Evolutionary conservation across 768 basidiomycete genomes (phyloP), one percentile per base, ranked within the genome.

Genomic region (Chalciporus sphaerocephalus): DNA sequence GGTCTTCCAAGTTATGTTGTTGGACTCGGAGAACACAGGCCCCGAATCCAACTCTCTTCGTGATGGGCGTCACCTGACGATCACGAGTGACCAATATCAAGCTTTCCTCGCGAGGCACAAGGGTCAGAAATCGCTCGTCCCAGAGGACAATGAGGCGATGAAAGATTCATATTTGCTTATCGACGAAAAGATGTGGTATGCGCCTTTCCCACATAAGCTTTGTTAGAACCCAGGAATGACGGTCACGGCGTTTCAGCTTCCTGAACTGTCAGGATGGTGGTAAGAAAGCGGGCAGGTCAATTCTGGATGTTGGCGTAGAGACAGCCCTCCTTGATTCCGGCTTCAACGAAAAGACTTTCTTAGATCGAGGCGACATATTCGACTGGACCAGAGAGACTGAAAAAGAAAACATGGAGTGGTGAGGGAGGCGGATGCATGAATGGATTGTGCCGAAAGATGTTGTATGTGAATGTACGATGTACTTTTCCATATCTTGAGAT

Each of bases 91-190:
- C 27, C 62, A 71, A 45, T 68, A 68, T 44, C 34, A 63, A 36
- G 47, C 60, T 5, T 71, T 71, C 44, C 46, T 69, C 16, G 58
- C 56, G 8, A 52, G 66, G 23, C 69, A 69, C 44, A 30, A 33
- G 20, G 27, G 18, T 0, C 61, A 64, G 30, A 12, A 27, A 4
- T 61, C 52, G 24, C 64, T 71, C 15, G 64, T 71, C 15, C 64
- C 63, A 0, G 71, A 72, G 43, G 56, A 61, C 44, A 72, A 72
- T 41, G 56, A 67, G 4, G 47, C 63, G 4, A 71, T 71, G 68
- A 64, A 61, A 41, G 67, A 68, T 40, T 70, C 69, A 1, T 70
- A 70, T 44, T 47, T 72, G 17, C 57, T 59, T 16, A 45, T 70
- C 0, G 69, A 72, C 45, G 69, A 72, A 53, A 39, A 53, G 9